Evolutionary conservation across 768 basidiomycete genomes (phyloP).

Genomic region (Russula emetica): DNA sequence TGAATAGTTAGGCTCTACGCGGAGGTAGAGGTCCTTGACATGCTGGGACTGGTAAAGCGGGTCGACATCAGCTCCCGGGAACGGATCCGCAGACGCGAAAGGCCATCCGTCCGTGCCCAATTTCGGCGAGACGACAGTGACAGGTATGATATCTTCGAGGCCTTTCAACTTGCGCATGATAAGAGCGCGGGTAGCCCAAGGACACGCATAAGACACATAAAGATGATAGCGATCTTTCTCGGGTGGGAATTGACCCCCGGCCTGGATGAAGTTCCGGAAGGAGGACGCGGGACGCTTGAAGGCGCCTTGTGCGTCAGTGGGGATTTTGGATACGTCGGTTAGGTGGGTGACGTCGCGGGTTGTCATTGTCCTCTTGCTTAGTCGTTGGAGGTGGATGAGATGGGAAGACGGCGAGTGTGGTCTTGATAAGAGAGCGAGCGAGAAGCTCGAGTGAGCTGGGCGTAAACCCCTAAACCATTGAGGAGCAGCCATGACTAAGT

Average conservation of each 20-base stretch:
- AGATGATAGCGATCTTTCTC: slow-evolving; percentile 89
- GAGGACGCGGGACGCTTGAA: slow-evolving; percentile 55
- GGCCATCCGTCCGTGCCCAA: slow-evolving; percentile 88
- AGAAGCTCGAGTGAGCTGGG: background rate
- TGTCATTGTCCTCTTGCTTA: background rate
- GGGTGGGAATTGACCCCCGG: slow-evolving; percentile 60
- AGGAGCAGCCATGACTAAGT: slow-evolving; percentile 6
- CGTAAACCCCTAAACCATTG: slow-evolving; percentile 6
- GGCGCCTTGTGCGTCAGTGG: slow-evolving; percentile 54
- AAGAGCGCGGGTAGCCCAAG: slow-evolving; percentile 91
- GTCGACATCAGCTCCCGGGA: slow-evolving; percentile 72
- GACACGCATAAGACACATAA: slow-evolving; percentile 84
- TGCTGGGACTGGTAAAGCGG: slow-evolving; percentile 64
- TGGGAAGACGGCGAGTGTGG: background rate
- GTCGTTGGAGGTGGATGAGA: background rate
- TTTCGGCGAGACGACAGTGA: slow-evolving; percentile 78
- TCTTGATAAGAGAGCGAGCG: background rate
- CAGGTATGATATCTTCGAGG: slow-evolving; percentile 72
- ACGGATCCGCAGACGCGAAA: slow-evolving; percentile 65
- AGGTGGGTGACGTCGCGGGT: slow-evolving; percentile 36
- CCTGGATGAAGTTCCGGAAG: slow-evolving; percentile 54
- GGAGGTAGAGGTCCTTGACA: slow-evolving; percentile 82
- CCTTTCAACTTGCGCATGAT: slow-evolving; percentile 92
- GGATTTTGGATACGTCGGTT: slow-evolving; percentile 53
- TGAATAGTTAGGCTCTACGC: slow-evolving; percentile 62